phyloP scores from a whole-genome alignment of 2,329 filamentous ascomycete species.

The Aplosporella prunicola region DNA sequence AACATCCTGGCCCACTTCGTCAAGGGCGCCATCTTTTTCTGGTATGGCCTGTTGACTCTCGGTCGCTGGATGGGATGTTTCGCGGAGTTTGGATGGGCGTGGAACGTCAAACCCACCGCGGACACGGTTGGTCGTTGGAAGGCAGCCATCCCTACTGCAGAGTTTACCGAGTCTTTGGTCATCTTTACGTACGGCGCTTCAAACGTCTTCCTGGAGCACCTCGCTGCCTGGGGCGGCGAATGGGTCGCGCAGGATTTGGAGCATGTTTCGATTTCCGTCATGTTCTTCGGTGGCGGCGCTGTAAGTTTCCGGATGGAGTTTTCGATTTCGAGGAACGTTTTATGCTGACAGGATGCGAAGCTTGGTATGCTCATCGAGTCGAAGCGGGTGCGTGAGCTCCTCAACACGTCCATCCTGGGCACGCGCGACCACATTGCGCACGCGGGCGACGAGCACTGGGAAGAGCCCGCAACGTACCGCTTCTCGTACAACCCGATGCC shows the following conservation, averaged over 20 bases:
- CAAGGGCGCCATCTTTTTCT: conserved; percentile 92
- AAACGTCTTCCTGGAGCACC: conserved; percentile 88
- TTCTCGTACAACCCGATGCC: conserved; percentile 84
- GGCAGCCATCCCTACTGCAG: conserved; percentile 57
- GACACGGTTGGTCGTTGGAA: conserved; percentile 54
- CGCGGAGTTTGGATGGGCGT: conserved; percentile 85
- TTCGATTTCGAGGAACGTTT: neutral
- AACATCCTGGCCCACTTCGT: conserved; percentile 86
- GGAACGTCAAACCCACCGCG: conserved; percentile 68
- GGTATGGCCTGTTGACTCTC: conserved; percentile 78
- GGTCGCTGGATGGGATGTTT: conserved; percentile 88
- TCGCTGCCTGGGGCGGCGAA: conserved; percentile 58
- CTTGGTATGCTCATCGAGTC: conserved; percentile 81
- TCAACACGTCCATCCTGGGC: conserved; percentile 44
- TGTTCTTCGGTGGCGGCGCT: conserved; percentile 88
- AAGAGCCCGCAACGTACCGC: conserved; percentile 56
- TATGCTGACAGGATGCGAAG: conserved; percentile 18
- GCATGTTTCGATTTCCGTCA: conserved; percentile 82
- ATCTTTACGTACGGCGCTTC: conserved; percentile 84
- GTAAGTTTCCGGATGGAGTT: conserved; percentile 41
- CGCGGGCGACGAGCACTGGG: conserved; percentile 37
- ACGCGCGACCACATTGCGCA: conserved; percentile 29
- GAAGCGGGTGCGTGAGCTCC: conserved; percentile 52
- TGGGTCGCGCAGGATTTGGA: conserved; percentile 80
- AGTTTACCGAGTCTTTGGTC: conserved; percentile 81